Base-by-base conservation (phyloP, 2,329 filamentous ascomycete genomes). In the Hypoxylon rubiginosum region DNA sequence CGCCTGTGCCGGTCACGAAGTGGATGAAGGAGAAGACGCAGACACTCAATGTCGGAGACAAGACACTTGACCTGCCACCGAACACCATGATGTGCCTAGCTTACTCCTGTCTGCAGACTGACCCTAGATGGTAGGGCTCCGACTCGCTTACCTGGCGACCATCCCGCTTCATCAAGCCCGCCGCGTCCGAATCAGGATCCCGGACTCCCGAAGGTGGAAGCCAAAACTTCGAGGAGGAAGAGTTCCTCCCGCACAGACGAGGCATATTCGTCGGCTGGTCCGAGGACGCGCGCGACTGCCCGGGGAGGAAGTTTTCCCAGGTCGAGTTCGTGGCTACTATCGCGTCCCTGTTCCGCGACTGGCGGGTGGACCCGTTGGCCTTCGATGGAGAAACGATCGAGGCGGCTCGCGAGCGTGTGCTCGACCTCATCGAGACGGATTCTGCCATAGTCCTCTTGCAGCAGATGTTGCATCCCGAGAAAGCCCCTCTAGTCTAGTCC, bases 1-100 rank as follows among this genome's bases (percentile, higher is more conserved):
- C 74, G 0, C 77, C 78, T 0, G 73, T 81, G 0, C 67, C 70
- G 1, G 30, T 65, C 0, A 28, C 65, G 48, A 74, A 75, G 34
- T 73, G 67, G 71, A 72, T 71, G 4, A 55, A 28, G 2, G 39
- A 70, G 8, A 49, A 43, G 2, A n/a, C 45, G 2, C 58, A 66
- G 41, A 19, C 66, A 2, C 58, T 76, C 0, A 19, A 17, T 2
- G 60, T 76, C 4, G 64, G 60, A 3, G 66, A 59, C 1, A 71
- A 66, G 41, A 19, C 66, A 0, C 1, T 72, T 3, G 34, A 60
- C 4, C 34, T 73, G 0, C 74, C 75, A 0, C 72, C 74, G 0
- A 64, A 67, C 3, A 75, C 64, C 13, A 72, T 75, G 67, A 28
- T 75, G 1, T 53, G 59, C 1, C 70, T 72, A 0, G 71, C 69